A percentile compares a stretch with the other conserved stretches of the same genome.
phyloP scores from a whole-genome alignment of 1,284 basidiomycete species.

The Schizopora paradoxa region DNA sequence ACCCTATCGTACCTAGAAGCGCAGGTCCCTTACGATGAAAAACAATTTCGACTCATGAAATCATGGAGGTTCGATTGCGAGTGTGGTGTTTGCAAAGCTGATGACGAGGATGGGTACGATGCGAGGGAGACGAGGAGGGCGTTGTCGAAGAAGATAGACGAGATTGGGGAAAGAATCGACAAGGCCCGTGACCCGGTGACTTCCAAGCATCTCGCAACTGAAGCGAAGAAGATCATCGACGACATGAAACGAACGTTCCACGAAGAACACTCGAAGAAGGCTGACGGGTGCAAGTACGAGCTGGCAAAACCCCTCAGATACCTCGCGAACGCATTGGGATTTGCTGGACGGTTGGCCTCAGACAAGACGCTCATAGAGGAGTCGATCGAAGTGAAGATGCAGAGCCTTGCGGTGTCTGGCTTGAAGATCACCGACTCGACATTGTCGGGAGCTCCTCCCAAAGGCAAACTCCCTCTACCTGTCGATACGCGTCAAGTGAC shows the following conservation, averaged over 20 bases:
- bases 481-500: background rate
- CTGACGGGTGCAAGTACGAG: too few relatives aligned
- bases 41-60: background rate
- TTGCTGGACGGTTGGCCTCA: too few relatives aligned
- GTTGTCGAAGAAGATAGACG: too few relatives aligned
- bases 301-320: too few relatives aligned
- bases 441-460: background rate
- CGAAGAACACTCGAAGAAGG: too few relatives aligned
- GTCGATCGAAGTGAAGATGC: slow-evolving; percentile 2
- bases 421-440: slow-evolving; percentile 3
- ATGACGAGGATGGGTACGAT: background rate
- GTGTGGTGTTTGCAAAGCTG: slow-evolving; percentile 1
- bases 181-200: background rate
- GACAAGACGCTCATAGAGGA: too few relatives aligned
- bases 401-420: background rate
- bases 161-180: background rate
- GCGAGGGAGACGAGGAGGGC: background rate
- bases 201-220: too few relatives aligned
- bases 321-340: too few relatives aligned
- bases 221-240: too few relatives aligned
- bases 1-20: slow-evolving; percentile 5
- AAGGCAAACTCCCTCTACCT: background rate
- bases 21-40: background rate
- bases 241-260: too few relatives aligned
- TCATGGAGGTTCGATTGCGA: slow-evolving; percentile 6